Percentiles rank a stretch among this genome's conserved stretches.
phyloP scores from a whole-genome alignment of 805 yeast species.

The Phaffomyces opuntiae region DNA sequence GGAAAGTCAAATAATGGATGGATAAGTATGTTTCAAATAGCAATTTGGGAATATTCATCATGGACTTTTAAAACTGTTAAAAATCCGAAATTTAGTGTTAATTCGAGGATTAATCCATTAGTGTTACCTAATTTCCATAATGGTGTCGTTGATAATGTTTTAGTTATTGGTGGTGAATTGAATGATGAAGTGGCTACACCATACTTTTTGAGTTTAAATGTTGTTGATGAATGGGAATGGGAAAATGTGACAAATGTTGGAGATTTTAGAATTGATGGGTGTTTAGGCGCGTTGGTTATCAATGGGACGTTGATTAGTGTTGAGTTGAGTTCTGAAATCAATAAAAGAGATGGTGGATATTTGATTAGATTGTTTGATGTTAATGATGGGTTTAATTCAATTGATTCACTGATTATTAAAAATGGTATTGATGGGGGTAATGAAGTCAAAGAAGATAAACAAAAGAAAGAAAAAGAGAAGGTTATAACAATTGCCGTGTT shows the following conservation, averaged over 20 bases:
- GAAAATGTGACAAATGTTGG: slow-evolving; percentile 18
- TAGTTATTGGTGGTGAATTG: slow-evolving; percentile 58
- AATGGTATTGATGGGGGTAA: too few species aligned
- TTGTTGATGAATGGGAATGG: slow-evolving; percentile 20
- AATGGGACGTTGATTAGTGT: slow-evolving; percentile 45
- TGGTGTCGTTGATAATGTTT: slow-evolving; percentile 25
- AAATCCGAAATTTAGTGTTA: slow-evolving; percentile 30
- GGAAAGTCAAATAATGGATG: slow-evolving; percentile 59
- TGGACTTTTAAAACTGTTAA: slow-evolving; percentile 53
- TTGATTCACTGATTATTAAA: slow-evolving; percentile 12
- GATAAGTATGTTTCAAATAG: slow-evolving; percentile 68
- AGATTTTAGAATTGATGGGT: slow-evolving; percentile 22
- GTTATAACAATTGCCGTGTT: slow-evolving; percentile 20
- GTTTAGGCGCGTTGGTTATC: slow-evolving; percentile 45
- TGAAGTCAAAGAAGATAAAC: background rate
- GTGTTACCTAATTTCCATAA: slow-evolving; percentile 45
- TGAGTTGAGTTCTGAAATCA: slow-evolving; percentile 15
- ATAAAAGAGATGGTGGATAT: slow-evolving; percentile 24
- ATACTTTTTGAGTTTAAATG: slow-evolving; percentile 16
- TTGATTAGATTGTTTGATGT: slow-evolving; percentile 36
- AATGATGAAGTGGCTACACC: slow-evolving; percentile 37
- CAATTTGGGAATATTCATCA: slow-evolving; percentile 60
- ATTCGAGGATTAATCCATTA: slow-evolving; percentile 47
- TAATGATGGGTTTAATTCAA: slow-evolving; percentile 24
- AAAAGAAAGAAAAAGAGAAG: background rate